Base-by-base conservation (phyloP, 768 basidiomycete genomes). In the Phlebiopsis gigantea region DNA sequence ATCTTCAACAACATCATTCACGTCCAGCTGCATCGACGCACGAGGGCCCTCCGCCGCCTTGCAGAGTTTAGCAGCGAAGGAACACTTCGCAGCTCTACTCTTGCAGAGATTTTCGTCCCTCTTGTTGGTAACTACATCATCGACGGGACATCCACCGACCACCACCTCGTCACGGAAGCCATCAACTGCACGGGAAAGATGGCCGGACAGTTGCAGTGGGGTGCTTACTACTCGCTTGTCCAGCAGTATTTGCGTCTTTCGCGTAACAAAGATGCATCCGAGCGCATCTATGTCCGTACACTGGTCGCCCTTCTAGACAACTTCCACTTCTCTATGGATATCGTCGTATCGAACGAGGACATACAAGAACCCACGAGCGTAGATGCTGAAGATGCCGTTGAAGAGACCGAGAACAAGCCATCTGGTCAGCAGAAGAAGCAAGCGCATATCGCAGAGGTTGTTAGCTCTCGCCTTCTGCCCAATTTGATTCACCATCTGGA, bases 1-100 rank as follows among this genome's bases (percentile, higher is more conserved):
- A 95, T 98, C 74, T 98, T 99, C 80, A 87, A 87, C 76, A 99
- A 99, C 70, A 84, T 98, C 47, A 82, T 88, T 53, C 97, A 99
- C 67, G 82, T 98, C 44, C 97, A 99, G 71, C 73, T 88, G 2
- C 95, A 98, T 69, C 84, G 95, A 60, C 85, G 96, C 22, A 84
- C 86, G 1, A 75, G 96, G 57, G 95, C 96, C 2, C 76, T 97
- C 26, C 82, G 90, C 14, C 79, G 93, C n/a, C 80, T 98, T 19
- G 83, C 82, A 5, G 93, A 94, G 51, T 79, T 84, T 55, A 87
- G 85, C 58, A 79, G 84, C 8, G 81, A 84, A 43, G 83, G 82
- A 1, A 74, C 74, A 28, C 64, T 98, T 31, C 75, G 84, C 34
- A 88, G 86, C 65, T 79, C 75, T 22, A 90, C 85, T 0, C 70